A percentile compares a stretch with the other conserved stretches of the same genome.
phyloP scores from a whole-genome alignment of 495 filamentous ascomycete species.

The Lasiosphaeria miniovina region DNA sequence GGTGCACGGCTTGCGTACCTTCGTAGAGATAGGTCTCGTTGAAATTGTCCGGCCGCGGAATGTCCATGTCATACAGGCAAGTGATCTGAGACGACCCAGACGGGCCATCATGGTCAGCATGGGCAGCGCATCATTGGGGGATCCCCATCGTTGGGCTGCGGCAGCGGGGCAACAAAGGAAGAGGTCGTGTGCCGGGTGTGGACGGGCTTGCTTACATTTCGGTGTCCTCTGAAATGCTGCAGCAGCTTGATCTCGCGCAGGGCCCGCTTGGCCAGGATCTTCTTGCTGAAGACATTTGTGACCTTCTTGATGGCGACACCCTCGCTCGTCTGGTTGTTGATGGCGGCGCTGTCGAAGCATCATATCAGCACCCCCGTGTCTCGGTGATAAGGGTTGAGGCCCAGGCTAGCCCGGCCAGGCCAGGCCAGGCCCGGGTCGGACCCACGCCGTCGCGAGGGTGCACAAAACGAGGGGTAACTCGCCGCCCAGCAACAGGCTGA shows the following conservation, averaged over 20 bases:
- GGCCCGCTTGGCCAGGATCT: slow-evolving; percentile 97
- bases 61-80: slow-evolving; percentile 99
- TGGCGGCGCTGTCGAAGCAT: slow-evolving; percentile 68
- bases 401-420: no score
- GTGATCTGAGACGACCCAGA: slow-evolving; percentile 66
- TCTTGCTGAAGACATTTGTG: slow-evolving; percentile 99
- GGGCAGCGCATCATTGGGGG: neutral
- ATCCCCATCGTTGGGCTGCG: no score
- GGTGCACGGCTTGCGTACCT: slow-evolving; percentile 52
- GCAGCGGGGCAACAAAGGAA: neutral
- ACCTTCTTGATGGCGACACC: slow-evolving; percentile 99
- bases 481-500: no score
- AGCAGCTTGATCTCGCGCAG: slow-evolving; percentile 97
- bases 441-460: neutral
- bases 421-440: slow-evolving; percentile 15
- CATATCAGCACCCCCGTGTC: neutral
- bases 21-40: slow-evolving; percentile 99
- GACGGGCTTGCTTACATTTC: slow-evolving; percentile 45
- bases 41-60: slow-evolving; percentile 95
- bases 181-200: neutral
- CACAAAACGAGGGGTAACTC: slow-evolving; percentile 1
- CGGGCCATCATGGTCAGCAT: slow-evolving; percentile 11
- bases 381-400: slow-evolving; percentile 7
- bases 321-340: slow-evolving; percentile 84
- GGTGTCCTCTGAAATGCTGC: slow-evolving; percentile 88